Base-by-base conservation (phyloP, 2,329 filamentous ascomycete genomes). In the Penicillium decumbens region DNA sequence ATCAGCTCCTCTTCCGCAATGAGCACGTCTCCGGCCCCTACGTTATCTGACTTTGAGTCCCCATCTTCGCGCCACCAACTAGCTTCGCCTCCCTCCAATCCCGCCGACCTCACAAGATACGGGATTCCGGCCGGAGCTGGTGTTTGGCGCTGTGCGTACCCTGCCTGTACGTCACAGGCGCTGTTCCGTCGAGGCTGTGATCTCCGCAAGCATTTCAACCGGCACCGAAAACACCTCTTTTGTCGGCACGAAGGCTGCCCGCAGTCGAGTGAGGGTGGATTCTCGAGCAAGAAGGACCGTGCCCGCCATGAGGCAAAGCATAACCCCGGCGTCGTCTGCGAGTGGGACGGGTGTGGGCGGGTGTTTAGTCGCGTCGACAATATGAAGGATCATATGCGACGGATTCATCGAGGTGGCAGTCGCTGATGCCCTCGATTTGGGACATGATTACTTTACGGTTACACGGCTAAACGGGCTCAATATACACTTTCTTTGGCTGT, bases 361-460 rank as follows among this genome's bases (percentile, higher is more conserved):
- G 70, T 83, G 2, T 83, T 84, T 62, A 81, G 78, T 63, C 72
- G 81, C 28, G 77, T 82, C 23, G 81, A 83, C 61, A 83, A 83
- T 54, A 83, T 83, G 81, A 75, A 75, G 47, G 73, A 76, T 57
- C 73, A 76, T 63, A 71, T 75, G 25, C 57, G 71, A 39, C 59
- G 73, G 27, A 75, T 75, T 46, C 73, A 76, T 56, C 60, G 55
- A 18, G 48, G 48, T 12, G 50, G 15, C 18, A 55, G 50, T 42
- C 37, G 44, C 13, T 56, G 43, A 53, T 45, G 13, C 25, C 7
- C 3, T 28, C n/a, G 6, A 23, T 18, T 15, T 29, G 6, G 3
- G 13, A 15, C 13, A 6, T 24, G 12, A 33, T 25, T 24, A 35
- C 33, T 25, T 30, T 40, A 41, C 35, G 15, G 27, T 23, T 23